phyloP scores from a whole-genome alignment of 2,329 filamentous ascomycete genomes.

The Lomentospora prolificans region DNA sequence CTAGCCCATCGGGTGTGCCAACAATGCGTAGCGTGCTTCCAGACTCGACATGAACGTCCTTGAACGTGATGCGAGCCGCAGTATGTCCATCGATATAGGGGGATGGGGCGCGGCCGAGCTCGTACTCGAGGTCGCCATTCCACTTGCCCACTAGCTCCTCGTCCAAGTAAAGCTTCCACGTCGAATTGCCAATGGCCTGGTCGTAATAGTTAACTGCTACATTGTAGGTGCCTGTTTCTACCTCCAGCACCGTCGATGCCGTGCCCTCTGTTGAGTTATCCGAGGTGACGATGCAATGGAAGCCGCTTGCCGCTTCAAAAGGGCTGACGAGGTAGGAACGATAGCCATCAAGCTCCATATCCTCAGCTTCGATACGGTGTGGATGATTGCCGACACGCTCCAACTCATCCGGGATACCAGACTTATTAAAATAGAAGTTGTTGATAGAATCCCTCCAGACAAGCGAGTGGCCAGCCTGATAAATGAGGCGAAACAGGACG shows the following conservation, averaged over 20 bases:
- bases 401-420: conserved; percentile 46
- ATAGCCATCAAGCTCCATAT: conserved; percentile 53
- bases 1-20: conserved; percentile 47
- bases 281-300: conserved; percentile 43
- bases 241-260: conserved; percentile 33
- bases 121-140: conserved; percentile 49
- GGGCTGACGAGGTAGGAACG: conserved; percentile 41
- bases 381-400: conserved; percentile 50
- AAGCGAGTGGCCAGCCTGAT: conserved; percentile 59
- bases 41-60: conserved; percentile 33
- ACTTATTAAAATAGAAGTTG: conserved; percentile 53
- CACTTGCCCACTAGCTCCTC: conserved; percentile 43
- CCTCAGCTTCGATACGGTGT: conserved; percentile 60
- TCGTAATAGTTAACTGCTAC: conserved; percentile 60
- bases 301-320: conserved; percentile 48
- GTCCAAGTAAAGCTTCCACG: conserved; percentile 45
- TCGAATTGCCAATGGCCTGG: conserved; percentile 44
- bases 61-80: conserved; percentile 52
- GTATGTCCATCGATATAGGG: conserved; percentile 55
- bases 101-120: conserved; percentile 47
- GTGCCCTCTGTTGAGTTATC: conserved; percentile 34
- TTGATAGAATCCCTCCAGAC: conserved; percentile 62
- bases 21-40: conserved; percentile 46
- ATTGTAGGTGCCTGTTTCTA: conserved; percentile 46
- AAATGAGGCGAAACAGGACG: conserved; percentile 47